A percentile compares a stretch with the other conserved stretches of the same genome.
Evolutionary conservation across 2,329 filamentous ascomycete genomes (phyloP).

Genomic region (Fusarium anguioides): DNA sequence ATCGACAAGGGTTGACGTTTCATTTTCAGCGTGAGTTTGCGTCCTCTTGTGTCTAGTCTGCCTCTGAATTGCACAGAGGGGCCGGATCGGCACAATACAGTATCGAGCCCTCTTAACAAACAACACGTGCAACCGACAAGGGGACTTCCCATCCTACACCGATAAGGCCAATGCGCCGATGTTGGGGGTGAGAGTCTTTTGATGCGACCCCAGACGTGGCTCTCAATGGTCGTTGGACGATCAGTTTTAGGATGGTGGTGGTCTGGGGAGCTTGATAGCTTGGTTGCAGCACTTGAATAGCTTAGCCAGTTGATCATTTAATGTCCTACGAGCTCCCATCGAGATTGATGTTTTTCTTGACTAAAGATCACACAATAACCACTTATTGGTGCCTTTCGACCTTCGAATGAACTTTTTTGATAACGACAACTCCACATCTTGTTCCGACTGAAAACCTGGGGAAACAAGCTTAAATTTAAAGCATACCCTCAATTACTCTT

Average conservation of each 20-base stretch:
- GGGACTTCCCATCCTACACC: constrained; percentile 39
- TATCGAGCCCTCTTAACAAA: background rate
- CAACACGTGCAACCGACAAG: constrained; percentile 30
- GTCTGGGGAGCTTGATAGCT: constrained; percentile 26
- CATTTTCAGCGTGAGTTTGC: constrained; percentile 23
- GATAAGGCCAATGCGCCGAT: constrained; percentile 31
- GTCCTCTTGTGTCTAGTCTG: constrained; percentile 10
- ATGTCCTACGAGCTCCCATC: constrained; percentile 38
- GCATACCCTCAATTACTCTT: constrained; percentile 8
- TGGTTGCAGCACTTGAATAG: background rate
- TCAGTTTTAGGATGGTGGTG: constrained; percentile 30
- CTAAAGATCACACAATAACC: constrained; percentile 24
- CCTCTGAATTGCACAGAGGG: constrained; percentile 19
- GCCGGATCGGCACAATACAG: background rate
- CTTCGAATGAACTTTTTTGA: constrained; percentile 9
- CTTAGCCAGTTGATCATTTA: constrained; percentile 39
- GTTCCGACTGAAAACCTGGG: constrained; percentile 16
- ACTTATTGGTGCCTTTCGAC: constrained; percentile 20
- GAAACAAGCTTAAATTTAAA: constrained; percentile 40
- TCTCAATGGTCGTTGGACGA: constrained; percentile 23
- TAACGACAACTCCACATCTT: constrained; percentile 12
- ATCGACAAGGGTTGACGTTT: constrained; percentile 8
- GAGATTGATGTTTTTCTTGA: constrained; percentile 5
- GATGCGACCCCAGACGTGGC: constrained; percentile 36
- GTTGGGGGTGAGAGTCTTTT: constrained; percentile 36